These are phyloP conservation scores for Xylaria multiplex DNA, from an alignment of 2,329 filamentous ascomycete genomes.

Conservation along the genomic window DNA sequence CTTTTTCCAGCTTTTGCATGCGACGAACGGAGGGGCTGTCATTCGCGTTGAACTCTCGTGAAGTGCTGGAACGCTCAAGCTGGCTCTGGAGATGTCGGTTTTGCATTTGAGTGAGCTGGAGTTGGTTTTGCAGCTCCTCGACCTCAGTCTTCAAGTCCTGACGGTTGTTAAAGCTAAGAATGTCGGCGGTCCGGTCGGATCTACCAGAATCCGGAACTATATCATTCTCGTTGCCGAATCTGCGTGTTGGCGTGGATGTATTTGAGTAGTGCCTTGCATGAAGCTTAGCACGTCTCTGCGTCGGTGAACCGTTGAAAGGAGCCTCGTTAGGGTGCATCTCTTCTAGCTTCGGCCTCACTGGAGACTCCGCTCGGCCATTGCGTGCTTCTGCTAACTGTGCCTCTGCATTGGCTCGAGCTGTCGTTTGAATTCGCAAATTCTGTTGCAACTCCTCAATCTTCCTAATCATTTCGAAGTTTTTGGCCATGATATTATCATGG, in stretches of 20 bases:
- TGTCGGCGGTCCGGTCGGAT: conserved; percentile 87
- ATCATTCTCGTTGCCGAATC: conserved; percentile 72
- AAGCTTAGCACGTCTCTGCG: conserved; percentile 67
- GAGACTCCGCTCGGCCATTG: conserved; percentile 76
- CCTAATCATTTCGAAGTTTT: conserved; percentile 83
- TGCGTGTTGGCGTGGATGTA: conserved; percentile 79
- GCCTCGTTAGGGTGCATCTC: conserved; percentile 89
- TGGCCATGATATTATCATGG: conserved; percentile 74
- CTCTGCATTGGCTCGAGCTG: conserved; percentile 84
- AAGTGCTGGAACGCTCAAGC: conserved; percentile 74
- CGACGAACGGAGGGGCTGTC: conserved; percentile 82
- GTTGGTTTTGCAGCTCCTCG: conserved; percentile 91
- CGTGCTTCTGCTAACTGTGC: conserved; percentile 82
- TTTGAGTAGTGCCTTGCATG: conserved; percentile 73
- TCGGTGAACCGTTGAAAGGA: conserved; percentile 77
- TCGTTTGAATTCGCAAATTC: conserved; percentile 83
- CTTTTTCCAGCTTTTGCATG: conserved; percentile 90
- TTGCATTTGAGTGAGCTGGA: conserved; percentile 94
- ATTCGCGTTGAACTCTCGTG: conserved; percentile 70
- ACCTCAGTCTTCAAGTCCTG: conserved; percentile 93
- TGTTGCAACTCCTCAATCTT: conserved; percentile 91
- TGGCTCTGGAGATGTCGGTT: conserved; percentile 92
- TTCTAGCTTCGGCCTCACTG: conserved; percentile 78
- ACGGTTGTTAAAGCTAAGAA: conserved; percentile 82
- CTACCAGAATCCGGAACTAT: conserved; percentile 77